Conservation (phyloP, 2,329 filamentous ascomycete species). For the Neofusicoccum sp. region DNA sequence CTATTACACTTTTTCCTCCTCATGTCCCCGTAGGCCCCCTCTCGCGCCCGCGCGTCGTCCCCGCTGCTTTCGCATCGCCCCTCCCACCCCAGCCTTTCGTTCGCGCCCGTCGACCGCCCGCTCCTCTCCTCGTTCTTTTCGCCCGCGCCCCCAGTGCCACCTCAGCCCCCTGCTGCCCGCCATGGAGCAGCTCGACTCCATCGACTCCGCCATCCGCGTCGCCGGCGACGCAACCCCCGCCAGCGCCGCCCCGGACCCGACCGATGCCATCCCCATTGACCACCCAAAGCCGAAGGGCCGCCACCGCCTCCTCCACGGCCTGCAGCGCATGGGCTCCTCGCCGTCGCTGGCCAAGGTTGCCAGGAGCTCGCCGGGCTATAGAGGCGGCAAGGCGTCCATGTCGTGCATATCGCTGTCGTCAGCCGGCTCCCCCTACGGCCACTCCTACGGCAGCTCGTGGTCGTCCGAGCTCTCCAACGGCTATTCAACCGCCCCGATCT, state of each 20-base stretch:
- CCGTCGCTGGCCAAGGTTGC: constrained; percentile 66
- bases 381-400: constrained; percentile 61
- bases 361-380: constrained; percentile 66
- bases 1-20: not conserved
- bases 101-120: not conserved
- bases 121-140: not conserved
- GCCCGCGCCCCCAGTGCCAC: not conserved
- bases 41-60: not conserved
- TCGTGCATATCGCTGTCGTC: constrained; percentile 63
- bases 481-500: constrained; percentile 57
- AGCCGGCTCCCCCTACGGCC: constrained; percentile 49
- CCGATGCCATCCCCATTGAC: constrained; percentile 15
- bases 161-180: not conserved
- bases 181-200: constrained; percentile 16
- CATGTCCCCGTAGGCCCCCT: constrained; percentile 3
- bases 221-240: not conserved
- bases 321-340: constrained; percentile 80
- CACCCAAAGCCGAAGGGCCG: constrained; percentile 62
- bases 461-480: constrained; percentile 57
- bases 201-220: constrained; percentile 12
- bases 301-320: constrained; percentile 66
- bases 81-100: not conserved
- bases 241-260: not conserved
- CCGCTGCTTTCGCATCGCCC: not conserved
- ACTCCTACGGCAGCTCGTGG: constrained; percentile 55